Evolutionary conservation across 2,329 filamentous ascomycete genomes (phyloP).

Genomic region (Xylaria sp.): DNA sequence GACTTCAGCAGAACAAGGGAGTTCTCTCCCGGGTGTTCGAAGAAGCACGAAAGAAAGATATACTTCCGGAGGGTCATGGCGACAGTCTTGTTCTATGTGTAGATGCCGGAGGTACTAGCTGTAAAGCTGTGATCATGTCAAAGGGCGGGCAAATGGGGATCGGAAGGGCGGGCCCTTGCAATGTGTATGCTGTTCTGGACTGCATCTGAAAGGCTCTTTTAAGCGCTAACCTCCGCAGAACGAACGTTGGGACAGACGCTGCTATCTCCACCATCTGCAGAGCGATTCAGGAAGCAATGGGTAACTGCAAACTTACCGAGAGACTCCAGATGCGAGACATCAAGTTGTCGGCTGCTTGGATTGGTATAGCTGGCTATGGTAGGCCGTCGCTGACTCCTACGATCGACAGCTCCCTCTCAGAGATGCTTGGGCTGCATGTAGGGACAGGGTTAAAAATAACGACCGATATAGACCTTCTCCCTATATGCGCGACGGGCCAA

Average conservation of each 20-base stretch:
- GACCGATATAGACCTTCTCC: slow-evolving; percentile 29
- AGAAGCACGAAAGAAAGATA: slow-evolving; percentile 16
- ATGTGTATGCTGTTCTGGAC: slow-evolving; percentile 19
- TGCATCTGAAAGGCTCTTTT: background rate
- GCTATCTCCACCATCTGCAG: slow-evolving; percentile 25
- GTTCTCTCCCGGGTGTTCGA: slow-evolving; percentile 25
- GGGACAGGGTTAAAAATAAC: slow-evolving; percentile 20
- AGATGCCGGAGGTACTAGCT: slow-evolving; percentile 34
- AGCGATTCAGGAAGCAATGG: slow-evolving; percentile 21
- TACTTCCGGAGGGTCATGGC: background rate
- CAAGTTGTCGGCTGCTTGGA: slow-evolving; percentile 28
- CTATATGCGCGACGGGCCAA: background rate
- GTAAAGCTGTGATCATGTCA: slow-evolving; percentile 31
- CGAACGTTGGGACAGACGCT: slow-evolving; percentile 12
- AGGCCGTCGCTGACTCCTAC: slow-evolving; percentile 17
- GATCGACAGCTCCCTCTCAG: slow-evolving; percentile 7
- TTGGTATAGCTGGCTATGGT: slow-evolving; percentile 32
- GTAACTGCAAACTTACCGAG: slow-evolving; percentile 13
- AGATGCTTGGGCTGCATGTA: slow-evolving; percentile 16
- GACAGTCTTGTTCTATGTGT: slow-evolving; percentile 26
- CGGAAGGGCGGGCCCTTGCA: slow-evolving; percentile 28
- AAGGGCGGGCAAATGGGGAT: slow-evolving; percentile 29
- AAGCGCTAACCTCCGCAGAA: slow-evolving; percentile 18
- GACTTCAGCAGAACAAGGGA: slow-evolving; percentile 22
- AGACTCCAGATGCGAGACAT: slow-evolving; percentile 4